phyloP scores from a whole-genome alignment of 257 asterid genomes.

The Datura wrightii region DNA sequence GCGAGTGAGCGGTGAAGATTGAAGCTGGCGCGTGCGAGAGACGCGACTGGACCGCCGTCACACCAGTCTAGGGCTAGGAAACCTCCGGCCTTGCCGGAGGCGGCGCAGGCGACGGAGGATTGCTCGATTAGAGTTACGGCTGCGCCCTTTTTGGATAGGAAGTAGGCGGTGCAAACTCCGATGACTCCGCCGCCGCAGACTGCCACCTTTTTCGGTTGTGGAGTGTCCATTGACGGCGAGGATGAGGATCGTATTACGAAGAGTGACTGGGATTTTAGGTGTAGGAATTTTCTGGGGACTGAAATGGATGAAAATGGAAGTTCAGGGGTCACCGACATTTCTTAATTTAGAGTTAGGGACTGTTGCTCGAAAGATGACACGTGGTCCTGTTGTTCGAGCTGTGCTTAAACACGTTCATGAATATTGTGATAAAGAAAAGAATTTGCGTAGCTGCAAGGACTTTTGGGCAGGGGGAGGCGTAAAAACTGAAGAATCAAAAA shows the following conservation, averaged over 20 bases:
- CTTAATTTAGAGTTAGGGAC: neutral
- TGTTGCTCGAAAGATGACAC: constrained; percentile 3
- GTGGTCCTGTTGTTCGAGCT: neutral
- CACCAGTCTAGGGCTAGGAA: constrained; percentile 94
- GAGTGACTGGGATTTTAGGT: constrained; percentile 28
- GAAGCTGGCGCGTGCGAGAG: constrained; percentile 93
- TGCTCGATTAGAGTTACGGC: constrained; percentile 77
- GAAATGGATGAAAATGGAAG: constrained; percentile 29
- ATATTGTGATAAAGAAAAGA: no score
- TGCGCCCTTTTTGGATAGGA: constrained; percentile 73
- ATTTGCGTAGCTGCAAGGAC: no score
- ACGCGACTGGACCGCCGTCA: constrained; percentile 65
- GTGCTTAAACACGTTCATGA: neutral
- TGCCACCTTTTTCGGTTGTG: constrained; percentile 57
- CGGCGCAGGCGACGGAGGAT: constrained; percentile 88
- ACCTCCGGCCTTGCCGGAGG: constrained; percentile 95
- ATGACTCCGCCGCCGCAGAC: constrained; percentile 97
- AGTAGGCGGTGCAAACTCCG: constrained; percentile 94
- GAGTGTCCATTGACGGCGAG: constrained; percentile 51
- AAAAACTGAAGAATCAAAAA: no score
- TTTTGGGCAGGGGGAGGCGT: no score
- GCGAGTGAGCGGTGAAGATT: constrained; percentile 85
- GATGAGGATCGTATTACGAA: constrained; percentile 42
- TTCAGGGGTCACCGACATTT: constrained; percentile 37
- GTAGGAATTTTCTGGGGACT: constrained; percentile 30